Evolutionary conservation across 176 grass and related monocot species (phyloP), one percentile per base, ranked within the genome.

Genomic region (Melocanna baccifera): DNA sequence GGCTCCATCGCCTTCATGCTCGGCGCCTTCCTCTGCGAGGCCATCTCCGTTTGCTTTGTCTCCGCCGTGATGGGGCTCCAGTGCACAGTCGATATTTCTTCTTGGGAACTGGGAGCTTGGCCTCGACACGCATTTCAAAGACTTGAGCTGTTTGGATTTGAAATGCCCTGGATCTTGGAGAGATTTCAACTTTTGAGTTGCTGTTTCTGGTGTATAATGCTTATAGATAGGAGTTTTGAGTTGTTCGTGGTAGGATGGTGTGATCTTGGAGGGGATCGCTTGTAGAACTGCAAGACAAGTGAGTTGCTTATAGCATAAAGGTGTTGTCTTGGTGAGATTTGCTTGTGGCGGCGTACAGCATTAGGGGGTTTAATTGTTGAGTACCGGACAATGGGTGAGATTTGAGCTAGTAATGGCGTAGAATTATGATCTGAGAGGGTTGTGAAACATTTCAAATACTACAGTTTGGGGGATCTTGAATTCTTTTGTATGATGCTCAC

Each of bases 61-160:
- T 94, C 89, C 41, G 91, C 89, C n/a, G 89, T 98, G 42, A 88
- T 98, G 55, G 96, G 96, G 37, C 89, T 95, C 41, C 87, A 94
- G 76, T 98, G 96, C 77, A 76, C 66, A 81, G 88, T 73, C 55
- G 1, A 26, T 15, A 62, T 23, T 3, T 18, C 69, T 40, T 32
- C 8, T 22, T 46, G 46, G 26, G 68, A 73, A 47, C 48, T 46
- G n/a, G 22, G 1, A 29, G 58, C 48, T 48, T 23, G 10, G 7
- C 0, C 22, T 15, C 12, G 19, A 3, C 14, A 10, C 41, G 9
- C 4, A 26, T 22, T 55, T 83, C 26, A 37, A 37, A 6, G 47
- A 37, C 10, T 67, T 36, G 18, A 62, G 55, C 46, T 88, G 42
- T 72, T 66, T 75, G 37, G n/a, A 15, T 3, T 2, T 12, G 20